phyloP scores from a whole-genome alignment of 2,329 filamentous ascomycete species.

The Fusarium sp. region DNA sequence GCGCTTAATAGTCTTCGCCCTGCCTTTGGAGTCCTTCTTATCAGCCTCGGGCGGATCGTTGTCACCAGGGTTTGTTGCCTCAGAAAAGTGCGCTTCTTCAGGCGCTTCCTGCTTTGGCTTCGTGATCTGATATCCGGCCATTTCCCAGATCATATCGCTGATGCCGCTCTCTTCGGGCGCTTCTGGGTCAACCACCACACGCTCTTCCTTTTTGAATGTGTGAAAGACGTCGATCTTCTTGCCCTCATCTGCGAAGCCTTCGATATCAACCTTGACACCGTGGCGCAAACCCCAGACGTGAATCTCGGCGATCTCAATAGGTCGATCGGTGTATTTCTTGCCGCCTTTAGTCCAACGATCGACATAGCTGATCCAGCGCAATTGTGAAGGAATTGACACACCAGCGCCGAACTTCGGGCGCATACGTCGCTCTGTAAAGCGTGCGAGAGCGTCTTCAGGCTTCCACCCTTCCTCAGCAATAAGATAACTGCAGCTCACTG shows the following conservation, averaged over 20 bases:
- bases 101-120: slow-evolving; percentile 53
- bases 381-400: slow-evolving; percentile 92
- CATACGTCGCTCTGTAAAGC: slow-evolving; percentile 87
- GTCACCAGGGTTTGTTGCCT: slow-evolving; percentile 46
- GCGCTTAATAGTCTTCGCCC: slow-evolving; percentile 44
- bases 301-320: slow-evolving; percentile 87
- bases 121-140: slow-evolving; percentile 58
- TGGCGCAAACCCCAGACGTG: slow-evolving; percentile 90
- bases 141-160: slow-evolving; percentile 65
- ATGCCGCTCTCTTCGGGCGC: slow-evolving; percentile 63
- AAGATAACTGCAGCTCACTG: slow-evolving; percentile 87
- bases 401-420: slow-evolving; percentile 87
- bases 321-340: slow-evolving; percentile 85
- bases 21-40: slow-evolving; percentile 25
- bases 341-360: slow-evolving; percentile 82
- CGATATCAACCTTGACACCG: slow-evolving; percentile 87
- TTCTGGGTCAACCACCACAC: slow-evolving; percentile 73
- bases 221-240: slow-evolving; percentile 88
- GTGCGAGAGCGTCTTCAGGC: slow-evolving; percentile 63
- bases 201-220: slow-evolving; percentile 80
- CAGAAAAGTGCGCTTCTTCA: slow-evolving; percentile 52
- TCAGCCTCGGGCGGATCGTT: slow-evolving; percentile 10
- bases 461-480: slow-evolving; percentile 83
- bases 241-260: slow-evolving; percentile 89
- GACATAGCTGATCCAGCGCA: slow-evolving; percentile 89